These are phyloP conservation scores for Phlyctochytrium bullatum DNA, from an alignment of 192 early-diverging fungal species.

Conservation along the genomic window DNA sequence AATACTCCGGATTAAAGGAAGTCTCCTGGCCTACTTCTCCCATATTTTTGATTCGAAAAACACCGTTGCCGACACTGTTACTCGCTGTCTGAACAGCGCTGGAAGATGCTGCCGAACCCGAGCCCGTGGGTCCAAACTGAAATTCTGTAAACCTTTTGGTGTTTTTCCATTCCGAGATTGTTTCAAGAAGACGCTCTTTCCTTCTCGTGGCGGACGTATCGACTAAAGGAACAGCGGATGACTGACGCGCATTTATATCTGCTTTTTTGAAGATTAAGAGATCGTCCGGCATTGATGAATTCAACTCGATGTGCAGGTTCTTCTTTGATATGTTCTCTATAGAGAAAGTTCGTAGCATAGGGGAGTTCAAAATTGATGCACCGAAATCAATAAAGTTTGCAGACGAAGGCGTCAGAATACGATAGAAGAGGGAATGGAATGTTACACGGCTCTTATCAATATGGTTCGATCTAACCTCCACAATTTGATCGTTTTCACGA, in stretches of 20 bases:
- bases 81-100: too few species aligned
- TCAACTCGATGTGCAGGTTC: slow-evolving; percentile 40
- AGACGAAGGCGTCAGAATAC: slow-evolving; percentile 78
- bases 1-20: slow-evolving; percentile 50
- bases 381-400: slow-evolving; percentile 97
- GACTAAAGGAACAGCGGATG: too few species aligned
- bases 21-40: not conserved
- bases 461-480: slow-evolving; percentile 90
- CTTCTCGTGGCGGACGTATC: not conserved
- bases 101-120: too few species aligned
- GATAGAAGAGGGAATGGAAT: slow-evolving; percentile 94
- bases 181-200: not conserved
- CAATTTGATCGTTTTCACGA: slow-evolving; percentile 82
- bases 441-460: slow-evolving; percentile 97
- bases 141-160: not conserved
- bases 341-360: slow-evolving; percentile 71
- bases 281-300: slow-evolving; percentile 47
- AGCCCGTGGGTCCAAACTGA: too few species aligned
- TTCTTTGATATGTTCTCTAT: slow-evolving; percentile 80
- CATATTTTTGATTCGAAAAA: not conserved
- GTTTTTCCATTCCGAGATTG: not conserved
- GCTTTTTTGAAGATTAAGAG: slow-evolving; percentile 38
- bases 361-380: slow-evolving; percentile 76
- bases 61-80: too few species aligned
- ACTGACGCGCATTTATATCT: not conserved